A percentile compares a stretch with the other conserved stretches of the same genome.
Evolutionary conservation across 2,329 filamentous ascomycete genomes (phyloP).

Genomic region (Fusarium algeriense): DNA sequence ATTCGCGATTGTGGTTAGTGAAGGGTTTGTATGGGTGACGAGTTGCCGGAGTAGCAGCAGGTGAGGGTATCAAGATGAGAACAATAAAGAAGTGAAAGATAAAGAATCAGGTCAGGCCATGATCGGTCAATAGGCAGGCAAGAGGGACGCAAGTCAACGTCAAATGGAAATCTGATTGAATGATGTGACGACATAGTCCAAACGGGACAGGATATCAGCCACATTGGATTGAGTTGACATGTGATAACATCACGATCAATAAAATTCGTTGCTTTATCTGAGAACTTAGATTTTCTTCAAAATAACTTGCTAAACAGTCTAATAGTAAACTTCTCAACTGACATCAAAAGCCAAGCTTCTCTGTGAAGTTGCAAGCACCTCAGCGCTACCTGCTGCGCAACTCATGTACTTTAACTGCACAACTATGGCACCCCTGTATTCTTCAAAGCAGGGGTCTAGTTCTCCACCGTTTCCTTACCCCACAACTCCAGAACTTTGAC

Average conservation of each 20-base stretch:
- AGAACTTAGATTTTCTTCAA: too few relatives aligned
- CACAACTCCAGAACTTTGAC: conserved; percentile 28
- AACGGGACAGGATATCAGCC: conserved; percentile 1
- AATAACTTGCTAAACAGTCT: neutral
- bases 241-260: neutral
- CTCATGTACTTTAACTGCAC: neutral
- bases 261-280: neutral
- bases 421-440: neutral
- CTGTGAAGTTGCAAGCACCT: conserved; percentile 21
- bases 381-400: neutral
- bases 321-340: neutral
- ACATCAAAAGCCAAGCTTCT: neutral
- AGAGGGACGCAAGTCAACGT: neutral
- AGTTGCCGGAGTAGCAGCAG: neutral
- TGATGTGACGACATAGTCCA: conserved; percentile 14
- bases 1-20: neutral
- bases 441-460: conserved; percentile 9
- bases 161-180: neutral
- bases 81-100: neutral
- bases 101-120: neutral
- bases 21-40: neutral
- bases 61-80: conserved; percentile 13
- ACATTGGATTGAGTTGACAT: conserved; percentile 5
- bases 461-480: conserved; percentile 17
- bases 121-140: neutral